Evolutionary conservation across 2,329 filamentous ascomycete genomes (phyloP).

Genomic region (Fusarium decemcellulare): DNA sequence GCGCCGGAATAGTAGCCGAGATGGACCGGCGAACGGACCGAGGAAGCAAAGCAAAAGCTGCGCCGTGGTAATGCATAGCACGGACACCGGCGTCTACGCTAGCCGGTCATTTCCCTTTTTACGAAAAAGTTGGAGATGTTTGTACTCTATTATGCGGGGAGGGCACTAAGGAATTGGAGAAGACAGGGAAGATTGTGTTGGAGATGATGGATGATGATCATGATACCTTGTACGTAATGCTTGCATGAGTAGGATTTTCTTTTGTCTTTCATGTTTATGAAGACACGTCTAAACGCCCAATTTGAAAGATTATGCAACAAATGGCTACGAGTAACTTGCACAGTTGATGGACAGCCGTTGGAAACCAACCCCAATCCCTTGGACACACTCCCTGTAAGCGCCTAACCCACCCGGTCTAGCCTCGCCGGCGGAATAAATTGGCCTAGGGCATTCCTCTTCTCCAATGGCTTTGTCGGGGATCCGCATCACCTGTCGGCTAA

Average conservation of each 20-base stretch:
- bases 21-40: neutral
- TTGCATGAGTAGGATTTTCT: neutral
- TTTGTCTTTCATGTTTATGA: neutral
- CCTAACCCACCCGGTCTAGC: neutral
- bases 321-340: neutral
- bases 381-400: neutral
- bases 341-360: neutral
- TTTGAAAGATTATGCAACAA: neutral
- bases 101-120: neutral
- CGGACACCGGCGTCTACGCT: neutral
- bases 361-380: neutral
- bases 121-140: neutral
- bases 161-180: neutral
- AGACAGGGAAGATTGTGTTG: neutral
- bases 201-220: neutral
- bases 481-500: conserved; percentile 10
- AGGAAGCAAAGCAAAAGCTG: neutral
- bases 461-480: neutral
- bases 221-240: conserved; percentile 8
- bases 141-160: neutral
- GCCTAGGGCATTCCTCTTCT: neutral
- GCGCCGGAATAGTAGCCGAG: neutral
- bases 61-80: neutral
- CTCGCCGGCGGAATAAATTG: conserved; percentile 2
- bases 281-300: neutral